phyloP scores from a whole-genome alignment of 164 flowering plant species.

The Pachysandra terminalis region DNA sequence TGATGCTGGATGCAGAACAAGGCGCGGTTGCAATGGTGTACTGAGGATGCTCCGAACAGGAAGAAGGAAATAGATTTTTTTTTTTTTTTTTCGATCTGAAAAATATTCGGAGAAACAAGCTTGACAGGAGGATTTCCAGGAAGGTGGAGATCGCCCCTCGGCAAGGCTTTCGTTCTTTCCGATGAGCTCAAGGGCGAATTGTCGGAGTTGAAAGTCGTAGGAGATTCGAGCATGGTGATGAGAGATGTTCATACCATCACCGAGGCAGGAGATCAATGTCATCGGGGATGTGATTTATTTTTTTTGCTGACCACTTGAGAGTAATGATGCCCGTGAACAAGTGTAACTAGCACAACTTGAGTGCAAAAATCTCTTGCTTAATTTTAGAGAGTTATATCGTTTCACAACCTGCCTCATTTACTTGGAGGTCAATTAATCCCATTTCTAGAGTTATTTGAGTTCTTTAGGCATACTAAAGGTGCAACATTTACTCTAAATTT shows the following conservation, averaged over 20 bases:
- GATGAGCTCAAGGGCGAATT: conserved; percentile 88
- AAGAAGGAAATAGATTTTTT: conserved; percentile 79
- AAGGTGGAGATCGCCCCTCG: conserved; percentile 84
- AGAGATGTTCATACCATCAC: conserved; percentile 99
- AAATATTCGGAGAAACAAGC: conserved; percentile 86
- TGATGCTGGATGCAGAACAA: conserved; percentile 8
- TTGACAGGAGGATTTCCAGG: conserved; percentile 84
- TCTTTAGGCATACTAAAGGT: too few relatives aligned
- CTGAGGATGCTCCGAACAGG: conserved; percentile 76
- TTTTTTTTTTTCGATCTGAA: conserved; percentile 95
- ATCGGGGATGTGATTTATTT: too few relatives aligned
- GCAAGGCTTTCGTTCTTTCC: conserved; percentile 94
- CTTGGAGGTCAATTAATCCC: too few relatives aligned
- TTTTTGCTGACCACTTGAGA: too few relatives aligned
- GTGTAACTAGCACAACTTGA: too few relatives aligned
- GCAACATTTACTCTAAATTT: too few relatives aligned
- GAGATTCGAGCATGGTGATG: too few relatives aligned
- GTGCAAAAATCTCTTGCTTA: too few relatives aligned
- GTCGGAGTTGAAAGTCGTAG: conserved; percentile 91
- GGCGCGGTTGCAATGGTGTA: conserved; percentile 17
- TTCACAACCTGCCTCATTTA: too few relatives aligned
- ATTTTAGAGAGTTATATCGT: too few relatives aligned
- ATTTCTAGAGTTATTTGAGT: too few relatives aligned
- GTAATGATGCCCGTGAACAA: too few relatives aligned
- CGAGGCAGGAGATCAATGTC: conserved; percentile 89